Conservation (phyloP, 768 basidiomycete species). For the Tulasnella sp. region DNA sequence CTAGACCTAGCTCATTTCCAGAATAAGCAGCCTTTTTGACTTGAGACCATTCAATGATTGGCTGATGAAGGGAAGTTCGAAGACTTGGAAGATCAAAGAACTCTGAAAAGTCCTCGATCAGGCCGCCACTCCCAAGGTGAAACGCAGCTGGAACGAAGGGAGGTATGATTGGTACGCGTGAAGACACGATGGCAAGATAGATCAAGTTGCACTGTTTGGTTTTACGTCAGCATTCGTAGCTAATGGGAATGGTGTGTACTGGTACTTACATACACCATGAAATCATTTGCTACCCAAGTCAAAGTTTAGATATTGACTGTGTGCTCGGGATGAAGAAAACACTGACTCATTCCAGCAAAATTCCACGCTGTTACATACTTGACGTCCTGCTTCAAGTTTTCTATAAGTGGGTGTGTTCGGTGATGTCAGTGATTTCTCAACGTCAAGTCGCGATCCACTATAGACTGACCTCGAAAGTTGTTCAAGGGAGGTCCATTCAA, state of each 20-base stretch:
- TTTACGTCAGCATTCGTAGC: no score
- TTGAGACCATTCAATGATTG: slow-evolving; percentile 51
- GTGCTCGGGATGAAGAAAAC: neutral
- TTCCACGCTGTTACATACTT: slow-evolving; percentile 4
- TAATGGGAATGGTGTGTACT: no score
- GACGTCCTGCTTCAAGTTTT: slow-evolving; percentile 1
- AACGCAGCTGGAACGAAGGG: neutral
- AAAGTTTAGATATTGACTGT: neutral
- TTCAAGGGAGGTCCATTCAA: no score
- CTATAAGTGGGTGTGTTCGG: no score
- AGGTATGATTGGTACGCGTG: neutral
- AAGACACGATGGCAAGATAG: slow-evolving; percentile 2
- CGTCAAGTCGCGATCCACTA: no score
- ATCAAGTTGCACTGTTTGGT: no score
- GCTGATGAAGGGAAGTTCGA: slow-evolving; percentile 31
- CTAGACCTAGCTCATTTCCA: neutral
- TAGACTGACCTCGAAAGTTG: no score
- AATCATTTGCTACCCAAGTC: slow-evolving; percentile 3
- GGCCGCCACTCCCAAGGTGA: neutral
- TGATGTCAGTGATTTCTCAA: no score
- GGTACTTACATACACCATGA: slow-evolving; percentile 3
- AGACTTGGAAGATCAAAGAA: slow-evolving; percentile 49
- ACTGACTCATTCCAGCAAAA: slow-evolving; percentile 11
- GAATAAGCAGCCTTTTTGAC: slow-evolving; percentile 34
- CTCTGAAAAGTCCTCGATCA: slow-evolving; percentile 34